Percentiles rank a stretch among this genome's conserved stretches.
Evolutionary conservation across 345 rosid species (phyloP).

Genomic region (Stellera chamaejasme): DNA sequence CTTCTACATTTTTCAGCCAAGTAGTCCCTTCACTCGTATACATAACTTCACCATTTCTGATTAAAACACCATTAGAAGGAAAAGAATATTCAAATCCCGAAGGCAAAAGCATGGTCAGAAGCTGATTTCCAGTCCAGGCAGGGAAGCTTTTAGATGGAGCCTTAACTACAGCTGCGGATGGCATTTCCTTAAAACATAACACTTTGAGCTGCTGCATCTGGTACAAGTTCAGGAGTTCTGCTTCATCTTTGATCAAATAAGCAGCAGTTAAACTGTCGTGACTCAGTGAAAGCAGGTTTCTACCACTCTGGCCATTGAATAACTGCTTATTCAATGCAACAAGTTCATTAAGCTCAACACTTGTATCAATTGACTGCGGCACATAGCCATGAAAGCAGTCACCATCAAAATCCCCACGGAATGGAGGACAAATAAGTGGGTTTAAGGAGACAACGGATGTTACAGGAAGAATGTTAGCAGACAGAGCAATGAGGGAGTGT

Average conservation of each 20-base stretch:
- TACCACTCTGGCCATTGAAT: slow-evolving; percentile 65
- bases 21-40: slow-evolving; percentile 51
- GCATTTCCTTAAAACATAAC: slow-evolving; percentile 42
- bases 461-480: slow-evolving; percentile 63
- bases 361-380: slow-evolving; percentile 71
- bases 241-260: slow-evolving; percentile 56
- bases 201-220: slow-evolving; percentile 81
- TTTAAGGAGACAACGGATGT: slow-evolving; percentile 71
- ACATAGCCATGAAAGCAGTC: slow-evolving; percentile 94
- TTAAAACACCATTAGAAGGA: slow-evolving; percentile 32
- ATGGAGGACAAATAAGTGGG: slow-evolving; percentile 80
- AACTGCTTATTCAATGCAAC: slow-evolving; percentile 75
- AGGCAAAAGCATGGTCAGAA: slow-evolving; percentile 79
- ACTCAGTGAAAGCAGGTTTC: slow-evolving; percentile 60
- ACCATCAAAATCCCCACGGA: slow-evolving; percentile 95
- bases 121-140: slow-evolving; percentile 82
- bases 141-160: slow-evolving; percentile 27
- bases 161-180: slow-evolving; percentile 41
- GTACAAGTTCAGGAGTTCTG: slow-evolving; percentile 28
- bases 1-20: slow-evolving; percentile 72
- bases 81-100: slow-evolving; percentile 44
- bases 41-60: slow-evolving; percentile 55
- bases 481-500: slow-evolving; percentile 76
- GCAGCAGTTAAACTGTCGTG: slow-evolving; percentile 85
- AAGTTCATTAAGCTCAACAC: slow-evolving; percentile 77